Evolutionary conservation across 495 filamentous ascomycete species (phyloP).

Genomic region (Neurospora sp.): DNA sequence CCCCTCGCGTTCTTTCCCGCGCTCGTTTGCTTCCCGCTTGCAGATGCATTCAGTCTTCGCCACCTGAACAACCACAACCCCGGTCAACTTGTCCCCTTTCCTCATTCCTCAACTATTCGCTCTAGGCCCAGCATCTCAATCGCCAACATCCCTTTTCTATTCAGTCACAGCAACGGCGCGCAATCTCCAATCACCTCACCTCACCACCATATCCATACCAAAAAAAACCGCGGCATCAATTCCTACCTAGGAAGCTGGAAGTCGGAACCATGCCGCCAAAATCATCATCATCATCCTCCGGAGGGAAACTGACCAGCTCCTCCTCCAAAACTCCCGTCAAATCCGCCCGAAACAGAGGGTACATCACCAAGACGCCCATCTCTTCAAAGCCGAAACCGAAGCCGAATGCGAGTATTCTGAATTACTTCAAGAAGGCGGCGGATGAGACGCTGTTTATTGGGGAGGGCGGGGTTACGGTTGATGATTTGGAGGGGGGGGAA

Average conservation of each 20-base stretch:
- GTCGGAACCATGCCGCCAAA: neutral
- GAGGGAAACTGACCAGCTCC: neutral
- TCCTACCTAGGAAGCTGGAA: neutral
- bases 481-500: neutral
- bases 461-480: neutral
- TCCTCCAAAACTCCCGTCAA: neutral
- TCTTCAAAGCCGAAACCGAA: conserved; percentile 18
- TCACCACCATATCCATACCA: neutral
- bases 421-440: conserved; percentile 71
- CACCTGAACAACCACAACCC: neutral
- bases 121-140: neutral
- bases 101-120: neutral
- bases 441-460: conserved; percentile 25
- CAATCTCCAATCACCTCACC: neutral
- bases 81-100: neutral
- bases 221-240: neutral
- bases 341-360: neutral
- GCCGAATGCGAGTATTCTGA: conserved; percentile 65
- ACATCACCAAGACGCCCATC: neutral
- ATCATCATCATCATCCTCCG: neutral
- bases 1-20: neutral
- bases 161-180: neutral
- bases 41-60: neutral
- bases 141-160: neutral
- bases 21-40: neutral